These are phyloP conservation scores for Leishmania aethiopica DNA, from an alignment of 208 protist genomes.

Conservation along the genomic window DNA sequence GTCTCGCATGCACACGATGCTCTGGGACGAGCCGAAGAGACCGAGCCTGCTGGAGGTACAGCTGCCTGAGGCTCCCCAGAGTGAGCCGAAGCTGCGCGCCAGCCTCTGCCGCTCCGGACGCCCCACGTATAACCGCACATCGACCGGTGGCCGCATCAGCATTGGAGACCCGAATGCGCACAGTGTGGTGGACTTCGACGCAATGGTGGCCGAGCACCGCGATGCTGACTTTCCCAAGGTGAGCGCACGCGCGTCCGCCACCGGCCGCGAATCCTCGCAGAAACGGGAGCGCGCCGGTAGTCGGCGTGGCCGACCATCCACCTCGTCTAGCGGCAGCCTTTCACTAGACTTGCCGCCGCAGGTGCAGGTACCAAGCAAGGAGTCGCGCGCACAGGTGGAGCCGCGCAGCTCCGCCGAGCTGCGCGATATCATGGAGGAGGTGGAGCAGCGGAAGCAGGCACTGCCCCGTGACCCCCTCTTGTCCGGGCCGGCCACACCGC, in stretches of 20 bases:
- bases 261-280: conserved; percentile 11
- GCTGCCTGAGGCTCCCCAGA: conserved; percentile 40
- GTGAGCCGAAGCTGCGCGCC: conserved; percentile 21
- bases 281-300: conserved; percentile 8
- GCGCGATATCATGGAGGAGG: conserved; percentile 42
- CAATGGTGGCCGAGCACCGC: conserved; percentile 60
- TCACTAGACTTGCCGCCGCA: conserved; percentile 68
- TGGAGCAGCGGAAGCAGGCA: conserved; percentile 22
- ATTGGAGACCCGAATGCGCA: conserved; percentile 54
- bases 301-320: conserved; percentile 17
- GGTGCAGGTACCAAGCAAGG: conserved; percentile 47
- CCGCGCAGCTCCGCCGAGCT: conserved; percentile 61
- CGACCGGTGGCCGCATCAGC: conserved; percentile 75
- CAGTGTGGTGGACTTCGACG: conserved; percentile 59
- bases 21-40: conserved; percentile 74
- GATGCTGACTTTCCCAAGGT: conserved; percentile 67
- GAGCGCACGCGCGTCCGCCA: conserved; percentile 17
- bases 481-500: conserved; percentile 21
- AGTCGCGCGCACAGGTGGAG: conserved; percentile 28
- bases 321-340: conserved; percentile 44
- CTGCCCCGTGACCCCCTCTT: conserved; percentile 14
- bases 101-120: conserved; percentile 37
- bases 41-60: conserved; percentile 73
- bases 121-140: conserved; percentile 63
- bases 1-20: conserved; percentile 81